These are phyloP conservation scores for Tetradesmus lagerheimii DNA, from an alignment of 139 green algal genomes.

Conservation along the genomic window DNA sequence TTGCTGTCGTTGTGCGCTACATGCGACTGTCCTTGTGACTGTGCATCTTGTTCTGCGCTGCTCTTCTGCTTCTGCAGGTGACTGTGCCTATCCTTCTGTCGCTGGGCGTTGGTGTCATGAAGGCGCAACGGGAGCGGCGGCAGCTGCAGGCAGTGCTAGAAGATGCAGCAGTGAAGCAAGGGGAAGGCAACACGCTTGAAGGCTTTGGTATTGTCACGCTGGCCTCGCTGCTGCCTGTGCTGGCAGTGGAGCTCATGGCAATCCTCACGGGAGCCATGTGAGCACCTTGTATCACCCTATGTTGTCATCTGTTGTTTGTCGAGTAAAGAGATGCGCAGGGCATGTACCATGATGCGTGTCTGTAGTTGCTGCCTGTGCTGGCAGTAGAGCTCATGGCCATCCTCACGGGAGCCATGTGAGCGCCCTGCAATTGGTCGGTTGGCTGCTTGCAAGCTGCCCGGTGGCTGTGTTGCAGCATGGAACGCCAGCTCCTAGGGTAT, in stretches of 20 bases:
- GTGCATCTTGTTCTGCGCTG: conserved; percentile 46
- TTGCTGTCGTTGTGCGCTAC: neutral
- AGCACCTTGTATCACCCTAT: neutral
- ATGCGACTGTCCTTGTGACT: neutral
- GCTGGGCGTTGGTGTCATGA: conserved; percentile 64
- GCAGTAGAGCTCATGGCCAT: conserved; percentile 63
- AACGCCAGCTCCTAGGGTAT: no score
- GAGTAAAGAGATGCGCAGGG: no score
- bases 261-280: conserved; percentile 51
- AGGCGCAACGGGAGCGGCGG: conserved; percentile 39
- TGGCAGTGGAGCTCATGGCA: conserved; percentile 65
- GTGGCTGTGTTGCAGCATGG: no score
- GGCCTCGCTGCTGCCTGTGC: conserved; percentile 61
- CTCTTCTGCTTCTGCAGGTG: conserved; percentile 57
- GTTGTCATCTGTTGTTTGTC: no score
- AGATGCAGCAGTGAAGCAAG: neutral
- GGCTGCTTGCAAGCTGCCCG: no score
- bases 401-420: conserved; percentile 47
- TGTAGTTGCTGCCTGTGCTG: conserved; percentile 49
- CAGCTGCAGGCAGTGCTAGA: conserved; percentile 44
- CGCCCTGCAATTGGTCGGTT: no score
- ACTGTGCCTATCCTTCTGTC: conserved; percentile 65
- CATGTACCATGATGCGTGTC: no score
- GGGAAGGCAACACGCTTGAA: conserved; percentile 60
- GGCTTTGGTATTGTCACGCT: conserved; percentile 71